A percentile compares a stretch with the other conserved stretches of the same genome.
Evolutionary conservation across 1,284 basidiomycete species (phyloP).

Genomic region (Xanthoconium separans): DNA sequence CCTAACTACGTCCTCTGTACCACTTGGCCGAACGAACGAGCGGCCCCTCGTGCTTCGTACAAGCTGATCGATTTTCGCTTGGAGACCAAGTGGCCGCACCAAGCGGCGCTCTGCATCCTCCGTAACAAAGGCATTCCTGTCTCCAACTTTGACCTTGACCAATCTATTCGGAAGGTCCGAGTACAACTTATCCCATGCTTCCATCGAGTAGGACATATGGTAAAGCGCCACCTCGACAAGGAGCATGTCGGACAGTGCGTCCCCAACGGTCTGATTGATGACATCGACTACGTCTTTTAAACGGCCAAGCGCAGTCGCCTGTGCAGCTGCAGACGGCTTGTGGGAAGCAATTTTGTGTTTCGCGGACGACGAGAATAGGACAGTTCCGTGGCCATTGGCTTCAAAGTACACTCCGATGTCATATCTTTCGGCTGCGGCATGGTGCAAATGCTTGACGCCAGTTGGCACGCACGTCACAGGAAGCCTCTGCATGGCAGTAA

Average conservation of each 20-base stretch:
- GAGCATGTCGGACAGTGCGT: constrained; percentile 95
- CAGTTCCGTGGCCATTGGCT: constrained; percentile 98
- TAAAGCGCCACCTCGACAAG: constrained; percentile 93
- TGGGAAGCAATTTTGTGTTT: constrained; percentile 59
- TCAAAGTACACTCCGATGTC: constrained; percentile 99
- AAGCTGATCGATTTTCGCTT: constrained; percentile 85
- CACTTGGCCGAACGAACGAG: constrained; percentile 94
- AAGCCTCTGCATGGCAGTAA: constrained; percentile 56
- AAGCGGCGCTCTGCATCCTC: constrained; percentile 93
- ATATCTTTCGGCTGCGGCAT: constrained; percentile 87
- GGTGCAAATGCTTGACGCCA: constrained; percentile 98
- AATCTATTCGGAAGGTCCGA: constrained; percentile 93
- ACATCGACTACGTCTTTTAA: constrained; percentile 77
- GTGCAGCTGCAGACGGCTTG: constrained; percentile 76
- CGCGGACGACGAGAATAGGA: constrained; percentile 85
- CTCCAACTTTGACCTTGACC: constrained; percentile 91
- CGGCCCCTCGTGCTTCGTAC: constrained; percentile 86
- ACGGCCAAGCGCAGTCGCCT: constrained; percentile 77
- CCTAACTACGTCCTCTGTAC: constrained; percentile 97
- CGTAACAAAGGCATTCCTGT: constrained; percentile 86
- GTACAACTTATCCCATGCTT: constrained; percentile 94
- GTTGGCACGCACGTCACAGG: constrained; percentile 96
- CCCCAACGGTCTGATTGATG: constrained; percentile 99
- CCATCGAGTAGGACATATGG: constrained; percentile 80
- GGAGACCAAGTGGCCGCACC: constrained; percentile 78